Conservation (phyloP, 192 early-diverging fungal genomes). For the Dimargaris verticillata region DNA sequence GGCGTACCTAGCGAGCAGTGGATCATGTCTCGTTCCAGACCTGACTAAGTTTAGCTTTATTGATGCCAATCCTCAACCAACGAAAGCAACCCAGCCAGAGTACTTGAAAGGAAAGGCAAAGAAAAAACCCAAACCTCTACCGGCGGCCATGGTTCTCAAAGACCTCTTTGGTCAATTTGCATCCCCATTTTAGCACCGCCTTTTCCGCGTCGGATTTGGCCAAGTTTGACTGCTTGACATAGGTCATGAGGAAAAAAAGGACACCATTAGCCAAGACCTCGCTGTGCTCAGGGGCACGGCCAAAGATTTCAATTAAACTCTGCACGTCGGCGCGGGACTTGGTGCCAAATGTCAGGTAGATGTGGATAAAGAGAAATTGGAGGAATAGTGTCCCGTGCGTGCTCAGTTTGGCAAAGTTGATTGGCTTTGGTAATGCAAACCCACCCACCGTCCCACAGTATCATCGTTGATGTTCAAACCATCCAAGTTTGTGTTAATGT, state of each 20-base stretch:
- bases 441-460: no score
- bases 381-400: constrained; percentile 43
- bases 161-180: constrained; percentile 46
- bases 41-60: no score
- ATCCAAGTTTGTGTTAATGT: no score
- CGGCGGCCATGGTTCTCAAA: constrained; percentile 23
- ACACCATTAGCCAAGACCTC: constrained; percentile 66
- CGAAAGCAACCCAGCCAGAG: no score
- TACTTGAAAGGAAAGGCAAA: no score
- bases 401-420: constrained; percentile 55
- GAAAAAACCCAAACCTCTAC: no score
- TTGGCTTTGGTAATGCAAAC: no score
- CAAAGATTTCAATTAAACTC: constrained; percentile 35
- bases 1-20: no score
- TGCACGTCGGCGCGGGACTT: constrained; percentile 33
- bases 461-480: no score
- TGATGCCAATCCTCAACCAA: no score
- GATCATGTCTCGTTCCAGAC: no score
- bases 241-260: constrained; percentile 66
- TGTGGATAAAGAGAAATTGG: constrained; percentile 52
- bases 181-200: constrained; percentile 45
- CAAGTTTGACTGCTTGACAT: constrained; percentile 42
- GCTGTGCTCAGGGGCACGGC: constrained; percentile 29
- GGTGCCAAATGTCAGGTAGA: constrained; percentile 40
- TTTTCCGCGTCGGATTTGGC: constrained; percentile 44